Evolutionary conservation across 331 rosid genomes (phyloP).

Genomic region (Phaseolus coccineus): DNA sequence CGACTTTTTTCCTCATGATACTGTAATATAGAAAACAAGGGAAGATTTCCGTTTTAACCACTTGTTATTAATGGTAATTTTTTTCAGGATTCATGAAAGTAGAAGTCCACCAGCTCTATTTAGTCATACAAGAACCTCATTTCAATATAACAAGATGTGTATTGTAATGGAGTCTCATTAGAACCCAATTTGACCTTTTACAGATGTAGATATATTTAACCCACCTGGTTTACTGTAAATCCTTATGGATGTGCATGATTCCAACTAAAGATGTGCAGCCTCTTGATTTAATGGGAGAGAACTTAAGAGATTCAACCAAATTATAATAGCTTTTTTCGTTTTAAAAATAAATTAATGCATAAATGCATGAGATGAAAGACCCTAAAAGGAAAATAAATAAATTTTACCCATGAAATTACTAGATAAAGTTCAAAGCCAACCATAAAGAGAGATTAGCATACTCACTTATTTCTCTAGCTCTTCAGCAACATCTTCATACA

Average conservation of each 20-base stretch:
- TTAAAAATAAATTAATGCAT: constrained; percentile 10
- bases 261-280: not conserved
- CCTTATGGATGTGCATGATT: not conserved
- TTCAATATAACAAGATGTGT: constrained; percentile 1
- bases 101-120: constrained; percentile 22
- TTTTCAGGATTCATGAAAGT: constrained; percentile 37
- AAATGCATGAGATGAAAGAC: constrained; percentile 13
- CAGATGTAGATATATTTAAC: not conserved
- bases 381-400: constrained; percentile 16
- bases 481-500: constrained; percentile 89
- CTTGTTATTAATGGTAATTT: not conserved
- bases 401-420: not conserved
- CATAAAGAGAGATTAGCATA: constrained; percentile 39
- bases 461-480: constrained; percentile 88
- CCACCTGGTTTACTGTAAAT: constrained; percentile 19
- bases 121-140: constrained; percentile 24
- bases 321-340: not conserved
- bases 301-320: constrained; percentile 27
- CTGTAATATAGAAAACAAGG: constrained; percentile 57
- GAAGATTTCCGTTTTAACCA: constrained; percentile 35
- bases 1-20: constrained; percentile 77
- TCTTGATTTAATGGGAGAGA: constrained; percentile 7
- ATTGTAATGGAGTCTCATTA: constrained; percentile 5
- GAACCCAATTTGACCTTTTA: constrained; percentile 11
- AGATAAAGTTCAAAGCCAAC: constrained; percentile 32